Percentiles rank a stretch among this genome's conserved stretches.
Conservation (phyloP, 1,284 basidiomycete species). For the Gomphus bonarii region DNA sequence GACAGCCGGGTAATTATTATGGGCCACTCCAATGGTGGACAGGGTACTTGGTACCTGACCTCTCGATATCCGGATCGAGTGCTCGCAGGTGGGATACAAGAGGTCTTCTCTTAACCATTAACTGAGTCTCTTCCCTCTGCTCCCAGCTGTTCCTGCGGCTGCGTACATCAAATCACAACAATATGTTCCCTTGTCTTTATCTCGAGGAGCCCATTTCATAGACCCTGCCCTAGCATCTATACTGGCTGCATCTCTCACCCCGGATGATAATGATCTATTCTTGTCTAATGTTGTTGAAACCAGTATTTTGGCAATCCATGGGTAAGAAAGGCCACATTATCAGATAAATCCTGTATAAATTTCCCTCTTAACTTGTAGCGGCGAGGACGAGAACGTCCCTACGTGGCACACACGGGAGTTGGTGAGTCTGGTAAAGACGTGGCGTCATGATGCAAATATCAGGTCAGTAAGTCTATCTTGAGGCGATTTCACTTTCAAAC, state of each 20-base stretch:
- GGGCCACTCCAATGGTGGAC: constrained; percentile 91
- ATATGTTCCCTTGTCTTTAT: constrained; percentile 67
- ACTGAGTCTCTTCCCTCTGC: not conserved
- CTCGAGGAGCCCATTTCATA: constrained; percentile 62
- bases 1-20: constrained; percentile 48
- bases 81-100: constrained; percentile 38
- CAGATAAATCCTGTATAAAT: not conserved
- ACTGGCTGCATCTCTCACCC: constrained; percentile 60
- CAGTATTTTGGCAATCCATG: constrained; percentile 65
- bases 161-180: constrained; percentile 78
- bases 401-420: constrained; percentile 68
- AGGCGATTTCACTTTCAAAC: not conserved
- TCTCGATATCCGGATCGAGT: constrained; percentile 70
- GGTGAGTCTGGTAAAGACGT: constrained; percentile 44
- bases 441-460: constrained; percentile 39
- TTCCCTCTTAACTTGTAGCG: constrained; percentile 29
- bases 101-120: not conserved
- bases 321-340: constrained; percentile 31
- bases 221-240: constrained; percentile 68
- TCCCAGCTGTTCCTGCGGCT: constrained; percentile 56
- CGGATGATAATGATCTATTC: constrained; percentile 83
- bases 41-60: constrained; percentile 77
- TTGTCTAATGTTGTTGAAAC: constrained; percentile 62
- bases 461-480: constrained; percentile 30
- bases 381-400: constrained; percentile 69